A percentile compares a stretch with the other conserved stretches of the same genome.
Conservation (phyloP, 257 asterid genomes). For the Jacaranda copaia region DNA sequence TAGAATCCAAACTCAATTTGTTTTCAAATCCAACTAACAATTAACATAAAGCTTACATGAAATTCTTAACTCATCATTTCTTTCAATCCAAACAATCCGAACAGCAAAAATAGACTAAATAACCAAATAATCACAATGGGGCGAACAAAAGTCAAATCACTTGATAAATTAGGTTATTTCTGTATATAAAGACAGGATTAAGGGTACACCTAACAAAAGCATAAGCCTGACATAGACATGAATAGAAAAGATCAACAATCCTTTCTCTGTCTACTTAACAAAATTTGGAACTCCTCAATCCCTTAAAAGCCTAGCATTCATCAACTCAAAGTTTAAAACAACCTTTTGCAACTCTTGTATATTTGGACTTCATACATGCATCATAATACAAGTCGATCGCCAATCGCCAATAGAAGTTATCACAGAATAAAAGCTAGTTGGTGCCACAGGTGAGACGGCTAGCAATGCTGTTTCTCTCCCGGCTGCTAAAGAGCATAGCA, state of each 20-base stretch:
- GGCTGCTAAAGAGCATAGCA: neutral
- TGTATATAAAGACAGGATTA: neutral
- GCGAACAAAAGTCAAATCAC: neutral
- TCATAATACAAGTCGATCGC: neutral
- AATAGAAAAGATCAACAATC: neutral
- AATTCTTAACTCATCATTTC: no score
- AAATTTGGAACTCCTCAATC: neutral
- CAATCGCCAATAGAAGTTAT: neutral
- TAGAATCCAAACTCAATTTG: no score
- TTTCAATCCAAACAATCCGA: no score
- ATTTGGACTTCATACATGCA: neutral
- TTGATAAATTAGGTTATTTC: neutral
- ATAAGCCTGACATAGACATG: neutral
- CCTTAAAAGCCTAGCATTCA: neutral
- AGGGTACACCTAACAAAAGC: neutral
- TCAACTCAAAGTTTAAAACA: slow-evolving; percentile 1
- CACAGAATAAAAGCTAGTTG: neutral
- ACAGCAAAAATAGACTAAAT: no score
- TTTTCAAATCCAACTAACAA: no score
- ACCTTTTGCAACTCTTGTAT: neutral
- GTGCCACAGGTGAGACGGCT: no score
- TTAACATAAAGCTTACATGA: no score
- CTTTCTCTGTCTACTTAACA: no score
- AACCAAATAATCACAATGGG: neutral
- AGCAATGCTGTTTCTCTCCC: neutral